phyloP scores from a whole-genome alignment of 2,329 filamentous ascomycete genomes.

The Ceratocystis variospora region DNA sequence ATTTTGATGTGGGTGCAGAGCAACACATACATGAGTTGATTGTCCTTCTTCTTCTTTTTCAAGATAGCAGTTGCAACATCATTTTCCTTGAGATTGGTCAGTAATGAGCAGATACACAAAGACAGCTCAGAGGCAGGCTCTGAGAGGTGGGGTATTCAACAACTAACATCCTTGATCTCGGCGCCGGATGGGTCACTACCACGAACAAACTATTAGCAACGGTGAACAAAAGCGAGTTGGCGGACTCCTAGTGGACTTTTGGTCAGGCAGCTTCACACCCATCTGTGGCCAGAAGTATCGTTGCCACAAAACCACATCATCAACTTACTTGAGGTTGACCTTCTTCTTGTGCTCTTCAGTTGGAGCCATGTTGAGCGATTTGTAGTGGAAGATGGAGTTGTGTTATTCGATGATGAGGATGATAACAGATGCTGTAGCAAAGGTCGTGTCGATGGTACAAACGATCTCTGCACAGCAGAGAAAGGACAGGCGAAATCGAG shows the following conservation, averaged over 20 bases:
- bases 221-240: background rate
- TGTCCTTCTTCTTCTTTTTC: slow-evolving; percentile 99
- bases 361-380: slow-evolving; percentile 43
- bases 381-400: background rate
- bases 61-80: slow-evolving; percentile 91
- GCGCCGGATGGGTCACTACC: slow-evolving; percentile 75
- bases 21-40: slow-evolving; percentile 75
- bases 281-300: background rate
- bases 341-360: slow-evolving; percentile 64
- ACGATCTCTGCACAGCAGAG: slow-evolving; percentile 18
- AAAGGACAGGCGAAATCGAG: slow-evolving; percentile 7
- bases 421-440: background rate
- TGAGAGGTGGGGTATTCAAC: slow-evolving; percentile 6
- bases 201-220: slow-evolving; percentile 24
- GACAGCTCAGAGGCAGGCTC: background rate
- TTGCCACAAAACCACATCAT: background rate
- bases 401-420: background rate
- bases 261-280: no score
- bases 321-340: slow-evolving; percentile 64
- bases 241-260: no score
- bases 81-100: slow-evolving; percentile 50
- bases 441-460: background rate
- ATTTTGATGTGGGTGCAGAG: background rate
- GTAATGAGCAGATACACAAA: slow-evolving; percentile 20
- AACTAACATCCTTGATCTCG: slow-evolving; percentile 65